Evolutionary conservation across 805 yeast genomes (phyloP).

Genomic region (Lipomyces orientalis): DNA sequence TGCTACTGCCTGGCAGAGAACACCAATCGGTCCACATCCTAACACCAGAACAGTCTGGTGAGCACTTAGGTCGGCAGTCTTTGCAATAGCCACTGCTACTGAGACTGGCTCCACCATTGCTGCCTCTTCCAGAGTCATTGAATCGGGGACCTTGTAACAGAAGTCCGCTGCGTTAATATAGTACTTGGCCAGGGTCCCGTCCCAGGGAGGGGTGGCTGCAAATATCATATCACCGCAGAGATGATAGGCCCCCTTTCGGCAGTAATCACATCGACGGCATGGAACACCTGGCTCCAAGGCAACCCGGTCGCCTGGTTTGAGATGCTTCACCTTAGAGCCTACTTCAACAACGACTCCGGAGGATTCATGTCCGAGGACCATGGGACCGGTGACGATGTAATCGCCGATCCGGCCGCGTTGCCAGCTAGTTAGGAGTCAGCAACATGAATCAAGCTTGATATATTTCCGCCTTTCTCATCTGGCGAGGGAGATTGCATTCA

Average conservation of each 20-base stretch:
- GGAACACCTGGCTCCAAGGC: slow-evolving; percentile 68
- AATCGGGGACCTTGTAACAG: slow-evolving; percentile 51
- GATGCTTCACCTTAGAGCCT: slow-evolving; percentile 53
- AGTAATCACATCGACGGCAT: slow-evolving; percentile 58
- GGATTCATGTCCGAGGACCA: slow-evolving; percentile 62
- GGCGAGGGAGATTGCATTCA: no score
- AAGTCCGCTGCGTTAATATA: slow-evolving; percentile 51
- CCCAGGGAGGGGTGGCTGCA: slow-evolving; percentile 60
- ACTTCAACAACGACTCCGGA: slow-evolving; percentile 54
- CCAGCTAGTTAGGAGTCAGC: no score
- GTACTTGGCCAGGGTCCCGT: slow-evolving; percentile 62
- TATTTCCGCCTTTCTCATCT: no score
- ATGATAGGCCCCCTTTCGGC: slow-evolving; percentile 58
- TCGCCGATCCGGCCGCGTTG: slow-evolving; percentile 59
- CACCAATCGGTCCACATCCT: slow-evolving; percentile 62
- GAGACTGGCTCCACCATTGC: slow-evolving; percentile 64
- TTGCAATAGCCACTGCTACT: slow-evolving; percentile 64
- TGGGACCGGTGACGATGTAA: slow-evolving; percentile 55
- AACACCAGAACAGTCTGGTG: slow-evolving; percentile 56
- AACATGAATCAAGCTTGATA: no score
- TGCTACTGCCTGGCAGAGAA: slow-evolving; percentile 55
- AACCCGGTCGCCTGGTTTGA: slow-evolving; percentile 62
- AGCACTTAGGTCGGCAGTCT: slow-evolving; percentile 48
- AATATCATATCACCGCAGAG: slow-evolving; percentile 57
- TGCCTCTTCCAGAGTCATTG: slow-evolving; percentile 52